Conservation (phyloP, 306 rosid genomes). For the Chamaecrista fasciculata region DNA sequence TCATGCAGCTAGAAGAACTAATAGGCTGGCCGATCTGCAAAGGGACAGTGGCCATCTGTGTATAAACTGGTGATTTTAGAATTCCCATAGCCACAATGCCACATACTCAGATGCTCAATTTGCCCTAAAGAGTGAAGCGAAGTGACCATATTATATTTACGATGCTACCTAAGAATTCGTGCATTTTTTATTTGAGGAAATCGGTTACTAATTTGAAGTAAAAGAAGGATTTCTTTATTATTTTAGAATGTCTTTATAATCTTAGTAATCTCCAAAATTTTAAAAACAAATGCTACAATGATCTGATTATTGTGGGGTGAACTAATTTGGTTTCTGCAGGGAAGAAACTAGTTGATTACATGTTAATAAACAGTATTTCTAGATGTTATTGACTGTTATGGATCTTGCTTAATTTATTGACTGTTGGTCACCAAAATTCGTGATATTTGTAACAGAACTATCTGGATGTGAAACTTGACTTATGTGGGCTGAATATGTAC, state of each 20-base stretch:
- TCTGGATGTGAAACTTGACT: constrained; percentile 15
- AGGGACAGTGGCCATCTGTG: background rate
- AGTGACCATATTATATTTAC: constrained; percentile 35
- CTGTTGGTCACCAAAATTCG: background rate
- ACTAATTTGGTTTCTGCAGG: too few species aligned
- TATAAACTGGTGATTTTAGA: background rate
- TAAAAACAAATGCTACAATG: too few species aligned
- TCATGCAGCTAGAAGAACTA: background rate
- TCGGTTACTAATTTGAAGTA: background rate
- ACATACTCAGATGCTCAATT: background rate
- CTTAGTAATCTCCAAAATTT: too few species aligned
- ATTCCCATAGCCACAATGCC: constrained; percentile 7
- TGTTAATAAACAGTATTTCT: background rate
- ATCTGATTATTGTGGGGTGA: too few species aligned
- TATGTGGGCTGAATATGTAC: background rate
- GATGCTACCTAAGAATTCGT: too few species aligned
- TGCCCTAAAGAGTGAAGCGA: background rate
- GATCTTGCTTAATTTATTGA: background rate
- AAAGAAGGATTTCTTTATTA: background rate
- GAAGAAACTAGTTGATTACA: background rate
- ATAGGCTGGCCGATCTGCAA: background rate
- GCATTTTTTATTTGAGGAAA: too few species aligned
- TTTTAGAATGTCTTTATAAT: too few species aligned
- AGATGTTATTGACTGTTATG: background rate
- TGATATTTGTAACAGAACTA: background rate